Base-by-base conservation (phyloP, 2,329 filamentous ascomycete genomes). In the Coleophoma eucalyptorum region DNA sequence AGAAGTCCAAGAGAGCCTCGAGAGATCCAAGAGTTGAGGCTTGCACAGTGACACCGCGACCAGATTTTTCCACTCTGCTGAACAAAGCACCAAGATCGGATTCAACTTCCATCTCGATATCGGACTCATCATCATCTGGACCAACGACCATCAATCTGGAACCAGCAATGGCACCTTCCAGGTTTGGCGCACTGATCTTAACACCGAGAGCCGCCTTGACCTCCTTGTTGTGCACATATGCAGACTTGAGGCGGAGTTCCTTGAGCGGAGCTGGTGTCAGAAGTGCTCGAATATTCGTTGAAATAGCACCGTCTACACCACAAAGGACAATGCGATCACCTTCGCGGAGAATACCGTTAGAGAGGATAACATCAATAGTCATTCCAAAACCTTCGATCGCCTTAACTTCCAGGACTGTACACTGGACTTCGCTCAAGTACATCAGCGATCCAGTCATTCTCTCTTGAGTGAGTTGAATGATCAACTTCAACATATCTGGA, bases 141-240 rank as follows among this genome's bases (percentile, higher is more conserved):
- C 94, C 93, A 54, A 96, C 91, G 26, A 99, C 92, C 62, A 99
- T 83, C 62, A 99, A 78, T 59, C 95, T 86, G 18, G 95, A 99
- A 67, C 94, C 94, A 55, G 94, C 94, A 69, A 99, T 97, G 60
- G 95, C 94, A 55, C 90, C 87, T 69, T 99, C 94, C 19, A 99
- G 87, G 56, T 92, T 91, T 61, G 96, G 95, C 42, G 93, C 94
- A 56, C 91, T 91, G 67, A 99, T 97, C 82, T 99, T 99, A 70
- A 99, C 90, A 87, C 94, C 94, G 65, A 99, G 82, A 8, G 94
- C 91, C 18, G 95, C 94, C 79, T 97, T 99, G 74, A 97, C 92
- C 70, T 96, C 91, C 77, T 99, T 97, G 77, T 99, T 97, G 77
- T 99, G 95, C 31, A 99, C 93, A 65, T 99, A 99, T 56, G 86